These are phyloP conservation scores for Sporothrix brasiliensis DNA, from an alignment of 2,329 filamentous ascomycete genomes.

Conservation along the genomic window DNA sequence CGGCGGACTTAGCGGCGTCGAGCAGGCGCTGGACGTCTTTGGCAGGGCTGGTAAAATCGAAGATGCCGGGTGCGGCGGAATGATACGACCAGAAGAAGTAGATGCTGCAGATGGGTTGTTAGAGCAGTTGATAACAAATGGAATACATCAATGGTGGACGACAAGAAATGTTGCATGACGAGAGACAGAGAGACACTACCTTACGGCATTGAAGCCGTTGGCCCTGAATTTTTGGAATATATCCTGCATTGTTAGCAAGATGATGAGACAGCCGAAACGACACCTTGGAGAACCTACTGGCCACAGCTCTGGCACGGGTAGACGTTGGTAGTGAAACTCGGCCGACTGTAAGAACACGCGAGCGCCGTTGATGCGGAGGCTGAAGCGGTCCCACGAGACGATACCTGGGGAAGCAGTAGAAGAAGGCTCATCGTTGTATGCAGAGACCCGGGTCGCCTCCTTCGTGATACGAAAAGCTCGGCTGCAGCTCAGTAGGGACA, in stretches of 20 bases:
- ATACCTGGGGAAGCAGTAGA: conserved; percentile 48
- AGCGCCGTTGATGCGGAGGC: conserved; percentile 53
- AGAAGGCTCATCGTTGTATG: neutral
- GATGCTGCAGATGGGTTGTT: conserved; percentile 39
- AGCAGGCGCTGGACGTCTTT: conserved; percentile 72
- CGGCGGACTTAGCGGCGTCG: conserved; percentile 70
- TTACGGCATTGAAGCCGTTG: conserved; percentile 74
- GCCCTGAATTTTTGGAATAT: conserved; percentile 79
- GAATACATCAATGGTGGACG: no score
- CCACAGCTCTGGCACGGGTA: conserved; percentile 59
- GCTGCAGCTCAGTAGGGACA: neutral
- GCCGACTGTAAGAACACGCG: conserved; percentile 53
- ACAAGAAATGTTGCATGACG: no score
- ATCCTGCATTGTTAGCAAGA: conserved; percentile 36
- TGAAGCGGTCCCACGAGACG: conserved; percentile 58
- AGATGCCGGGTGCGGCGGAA: conserved; percentile 71
- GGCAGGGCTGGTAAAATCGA: conserved; percentile 59
- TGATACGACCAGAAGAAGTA: conserved; percentile 59
- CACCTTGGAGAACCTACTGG: conserved; percentile 37
- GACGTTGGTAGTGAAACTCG: conserved; percentile 58
- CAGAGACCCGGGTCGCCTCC: neutral
- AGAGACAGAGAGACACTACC: conserved; percentile 24
- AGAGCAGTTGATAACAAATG: neutral
- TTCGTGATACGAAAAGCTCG: neutral
- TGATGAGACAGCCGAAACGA: neutral